These are phyloP conservation scores for Botrytis sinoallii DNA, from an alignment of 2,329 filamentous ascomycete genomes.

Conservation along the genomic window DNA sequence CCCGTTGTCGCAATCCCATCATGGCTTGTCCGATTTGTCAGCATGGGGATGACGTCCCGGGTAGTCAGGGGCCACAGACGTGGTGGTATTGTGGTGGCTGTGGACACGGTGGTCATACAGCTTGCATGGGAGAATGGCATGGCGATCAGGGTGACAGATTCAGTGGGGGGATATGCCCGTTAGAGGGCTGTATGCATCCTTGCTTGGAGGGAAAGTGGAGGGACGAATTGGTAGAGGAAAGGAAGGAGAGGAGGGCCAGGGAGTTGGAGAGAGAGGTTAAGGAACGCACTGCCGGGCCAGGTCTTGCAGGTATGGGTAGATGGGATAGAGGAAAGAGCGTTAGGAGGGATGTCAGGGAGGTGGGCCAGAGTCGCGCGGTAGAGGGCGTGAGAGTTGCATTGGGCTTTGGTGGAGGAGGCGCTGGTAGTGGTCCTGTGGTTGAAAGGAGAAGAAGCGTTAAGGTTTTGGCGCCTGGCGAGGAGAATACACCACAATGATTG, in stretches of 20 bases:
- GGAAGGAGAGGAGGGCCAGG: slow-evolving; percentile 38
- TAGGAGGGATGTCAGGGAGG: slow-evolving; percentile 51
- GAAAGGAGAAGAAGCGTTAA: slow-evolving; percentile 64
- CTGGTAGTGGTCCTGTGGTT: slow-evolving; percentile 39
- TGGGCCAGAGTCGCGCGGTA: slow-evolving; percentile 58
- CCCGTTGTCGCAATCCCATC: slow-evolving; percentile 52
- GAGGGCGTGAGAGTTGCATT: slow-evolving; percentile 56
- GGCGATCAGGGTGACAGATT: slow-evolving; percentile 38
- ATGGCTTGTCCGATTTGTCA: slow-evolving; percentile 59
- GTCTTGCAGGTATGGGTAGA: background rate
- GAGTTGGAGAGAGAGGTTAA: slow-evolving; percentile 44
- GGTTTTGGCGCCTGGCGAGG: slow-evolving; percentile 44
- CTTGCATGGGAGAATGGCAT: slow-evolving; percentile 60
- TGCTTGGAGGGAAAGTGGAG: slow-evolving; percentile 58
- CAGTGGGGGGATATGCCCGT: slow-evolving; percentile 56
- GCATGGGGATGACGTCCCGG: slow-evolving; percentile 38
- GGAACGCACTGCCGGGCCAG: slow-evolving; percentile 24
- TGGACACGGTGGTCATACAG: slow-evolving; percentile 59
- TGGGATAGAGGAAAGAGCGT: slow-evolving; percentile 34
- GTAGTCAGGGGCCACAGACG: background rate
- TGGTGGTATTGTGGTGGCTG: slow-evolving; percentile 66
- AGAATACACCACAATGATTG: slow-evolving; percentile 11
- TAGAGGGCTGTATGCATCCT: slow-evolving; percentile 63
- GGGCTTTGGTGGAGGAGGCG: slow-evolving; percentile 26
- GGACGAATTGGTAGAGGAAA: slow-evolving; percentile 43